Conservation (phyloP, 495 filamentous ascomycete genomes). For the Neurospora pannonica region DNA sequence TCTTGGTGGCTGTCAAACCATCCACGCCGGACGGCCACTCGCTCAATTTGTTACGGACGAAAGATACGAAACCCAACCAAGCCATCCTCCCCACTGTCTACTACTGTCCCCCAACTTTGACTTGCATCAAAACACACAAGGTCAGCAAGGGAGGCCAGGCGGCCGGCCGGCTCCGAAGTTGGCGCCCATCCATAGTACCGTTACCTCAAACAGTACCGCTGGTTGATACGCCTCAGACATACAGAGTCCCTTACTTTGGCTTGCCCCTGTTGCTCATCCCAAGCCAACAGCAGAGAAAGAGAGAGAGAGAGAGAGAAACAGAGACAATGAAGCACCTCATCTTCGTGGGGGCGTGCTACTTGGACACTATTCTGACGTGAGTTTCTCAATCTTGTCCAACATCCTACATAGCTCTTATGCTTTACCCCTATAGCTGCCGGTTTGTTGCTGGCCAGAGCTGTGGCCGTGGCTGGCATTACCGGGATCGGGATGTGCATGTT, state of each 20-base stretch:
- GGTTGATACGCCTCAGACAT: background rate
- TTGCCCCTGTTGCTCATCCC: background rate
- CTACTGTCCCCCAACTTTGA: background rate
- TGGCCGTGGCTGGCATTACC: background rate
- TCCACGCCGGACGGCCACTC: background rate
- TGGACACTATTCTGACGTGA: constrained; percentile 60
- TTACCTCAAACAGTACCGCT: background rate
- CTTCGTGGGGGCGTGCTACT: constrained; percentile 55
- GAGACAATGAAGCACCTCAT: constrained; percentile 40
- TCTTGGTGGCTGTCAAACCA: background rate
- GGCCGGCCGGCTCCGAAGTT: background rate
- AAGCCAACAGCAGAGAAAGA: background rate
- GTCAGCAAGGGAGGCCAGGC: background rate
- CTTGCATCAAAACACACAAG: background rate
- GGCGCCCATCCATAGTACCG: background rate
- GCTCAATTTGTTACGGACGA: background rate
- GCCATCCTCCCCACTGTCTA: background rate
- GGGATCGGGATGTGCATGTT: background rate
- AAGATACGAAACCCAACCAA: background rate
- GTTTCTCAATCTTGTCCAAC: constrained; percentile 13
- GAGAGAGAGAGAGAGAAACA: background rate
- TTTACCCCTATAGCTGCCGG: background rate
- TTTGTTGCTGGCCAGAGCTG: background rate
- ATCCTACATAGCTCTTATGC: background rate
- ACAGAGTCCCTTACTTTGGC: background rate